These are phyloP conservation scores for Colletotrichum karsti DNA, from an alignment of 2,329 filamentous ascomycete genomes.

Conservation along the genomic window DNA sequence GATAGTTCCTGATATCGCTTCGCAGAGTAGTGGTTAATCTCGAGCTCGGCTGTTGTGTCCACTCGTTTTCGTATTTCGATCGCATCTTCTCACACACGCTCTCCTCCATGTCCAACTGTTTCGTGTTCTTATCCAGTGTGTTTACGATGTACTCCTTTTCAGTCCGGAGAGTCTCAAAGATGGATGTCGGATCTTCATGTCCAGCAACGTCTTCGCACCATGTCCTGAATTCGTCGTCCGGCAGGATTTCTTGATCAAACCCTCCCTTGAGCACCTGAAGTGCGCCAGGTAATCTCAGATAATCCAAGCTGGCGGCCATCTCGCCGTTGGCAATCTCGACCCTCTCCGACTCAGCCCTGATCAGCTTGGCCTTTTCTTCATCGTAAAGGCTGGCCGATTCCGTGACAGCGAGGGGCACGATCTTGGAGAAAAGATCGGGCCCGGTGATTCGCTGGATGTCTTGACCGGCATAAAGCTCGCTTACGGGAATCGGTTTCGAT, in stretches of 20 bases:
- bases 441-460: slow-evolving; percentile 98
- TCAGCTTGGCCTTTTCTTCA: slow-evolving; percentile 96
- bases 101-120: slow-evolving; percentile 95
- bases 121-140: slow-evolving; percentile 80
- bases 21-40: slow-evolving; percentile 87
- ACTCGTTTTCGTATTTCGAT: slow-evolving; percentile 93
- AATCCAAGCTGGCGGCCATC: slow-evolving; percentile 95
- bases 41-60: slow-evolving; percentile 96
- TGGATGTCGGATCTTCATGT: slow-evolving; percentile 79
- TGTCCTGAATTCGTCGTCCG: slow-evolving; percentile 89
- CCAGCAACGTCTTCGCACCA: slow-evolving; percentile 95
- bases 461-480: slow-evolving; percentile 94
- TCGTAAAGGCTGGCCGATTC: slow-evolving; percentile 97
- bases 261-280: slow-evolving; percentile 93
- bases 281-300: slow-evolving; percentile 87
- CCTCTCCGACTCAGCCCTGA: slow-evolving; percentile 91
- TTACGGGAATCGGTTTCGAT: slow-evolving; percentile 96
- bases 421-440: slow-evolving; percentile 95
- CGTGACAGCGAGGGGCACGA: slow-evolving; percentile 94
- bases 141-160: slow-evolving; percentile 80
- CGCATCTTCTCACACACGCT: slow-evolving; percentile 99
- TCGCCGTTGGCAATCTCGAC: slow-evolving; percentile 94
- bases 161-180: slow-evolving; percentile 80
- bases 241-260: slow-evolving; percentile 86
- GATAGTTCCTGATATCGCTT: slow-evolving; percentile 87